These are phyloP conservation scores for Gracilaria vermiculophylla DNA, from an alignment of 23 red algal genomes.

Conservation along the genomic window DNA sequence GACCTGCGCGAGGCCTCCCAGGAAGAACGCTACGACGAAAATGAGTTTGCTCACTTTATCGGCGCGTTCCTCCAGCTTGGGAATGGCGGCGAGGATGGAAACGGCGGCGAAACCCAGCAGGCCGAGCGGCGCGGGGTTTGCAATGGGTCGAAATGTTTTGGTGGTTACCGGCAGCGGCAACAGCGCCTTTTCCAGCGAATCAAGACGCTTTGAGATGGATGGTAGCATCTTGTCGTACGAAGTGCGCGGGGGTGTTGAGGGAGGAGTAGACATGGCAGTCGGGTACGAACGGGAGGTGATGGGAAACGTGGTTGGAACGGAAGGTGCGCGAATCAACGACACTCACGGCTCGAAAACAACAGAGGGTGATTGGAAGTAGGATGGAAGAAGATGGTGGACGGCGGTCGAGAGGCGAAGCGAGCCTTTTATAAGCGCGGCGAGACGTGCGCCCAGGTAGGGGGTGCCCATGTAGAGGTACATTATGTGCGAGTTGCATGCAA, in stretches of 20 bases:
- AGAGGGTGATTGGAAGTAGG: too few relatives aligned
- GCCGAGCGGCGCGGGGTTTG: constrained; percentile 18
- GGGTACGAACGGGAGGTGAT: too few relatives aligned
- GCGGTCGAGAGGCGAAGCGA: too few relatives aligned
- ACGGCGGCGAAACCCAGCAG: constrained; percentile 27
- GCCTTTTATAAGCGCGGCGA: too few relatives aligned
- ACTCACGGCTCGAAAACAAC: too few relatives aligned
- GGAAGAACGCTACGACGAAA: constrained; percentile 22
- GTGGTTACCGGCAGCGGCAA: constrained; percentile 8
- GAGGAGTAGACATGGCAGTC: too few relatives aligned
- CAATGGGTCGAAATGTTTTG: constrained; percentile 19
- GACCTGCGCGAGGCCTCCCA: constrained; percentile 27
- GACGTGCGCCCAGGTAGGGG: too few relatives aligned
- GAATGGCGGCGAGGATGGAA: constrained; percentile 4
- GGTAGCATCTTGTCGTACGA: neutral
- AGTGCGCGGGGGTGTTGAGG: neutral
- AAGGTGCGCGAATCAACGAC: too few relatives aligned
- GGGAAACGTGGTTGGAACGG: too few relatives aligned
- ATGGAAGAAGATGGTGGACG: too few relatives aligned
- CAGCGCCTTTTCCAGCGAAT: neutral
- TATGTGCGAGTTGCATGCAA: too few relatives aligned
- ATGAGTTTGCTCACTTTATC: neutral
- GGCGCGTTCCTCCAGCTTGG: constrained; percentile 12
- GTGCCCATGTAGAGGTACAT: too few relatives aligned
- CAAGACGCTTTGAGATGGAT: neutral